Evolutionary conservation across 495 filamentous ascomycete genomes (phyloP), one percentile per base, ranked within the genome.

Genomic region (Rostrohypoxylon terebratum): DNA sequence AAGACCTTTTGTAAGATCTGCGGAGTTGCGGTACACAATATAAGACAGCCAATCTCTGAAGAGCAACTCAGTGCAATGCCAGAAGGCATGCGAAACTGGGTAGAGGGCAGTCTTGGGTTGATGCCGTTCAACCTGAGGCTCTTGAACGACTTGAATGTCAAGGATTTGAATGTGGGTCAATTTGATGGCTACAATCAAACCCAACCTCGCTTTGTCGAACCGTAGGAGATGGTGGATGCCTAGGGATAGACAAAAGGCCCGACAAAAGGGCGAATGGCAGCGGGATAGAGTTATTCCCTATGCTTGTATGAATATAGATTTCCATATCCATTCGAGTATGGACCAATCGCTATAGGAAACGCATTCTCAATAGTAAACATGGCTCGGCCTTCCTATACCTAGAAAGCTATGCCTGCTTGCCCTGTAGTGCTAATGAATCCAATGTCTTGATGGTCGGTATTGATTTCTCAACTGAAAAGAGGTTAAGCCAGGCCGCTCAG

Each of bases 1-100:
- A 81, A 83, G 71, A 21, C 57, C 0, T 86, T 86, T 59, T 87
- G 85, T 77, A 80, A 79, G 48, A 81, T 47, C 6, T 86, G 84
- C 45, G 84, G 84, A 59, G 75, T 82, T 23, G 28, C 73, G 28
- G 14, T 84, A 11, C 51, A 57, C 20, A 74, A 79, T 23, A 8
- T 1, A 0, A 11, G 16, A 11, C 25, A 40, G 25, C 18, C 65
- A 0, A 18, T 72, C 4, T 61, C 67, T 8, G 72, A 77, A 18
- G 72, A 77, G 51, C 4, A 72, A 28, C 1, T 73, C 14, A 61
- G 51, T 8, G 10, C 28, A 9, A 0, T 79, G 50, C 75, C 76
- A 2, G 74, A 79, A 16, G 71, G 50, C 0, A 48, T 67, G 14
- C 44, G 33, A n/a, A 21, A 51, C 7, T 75, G 53, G 40, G 44